Evolutionary conservation across 192 early-diverging fungal species (phyloP), one percentile per base, ranked within the genome.

Genomic region (Geranomyces variabilis): DNA sequence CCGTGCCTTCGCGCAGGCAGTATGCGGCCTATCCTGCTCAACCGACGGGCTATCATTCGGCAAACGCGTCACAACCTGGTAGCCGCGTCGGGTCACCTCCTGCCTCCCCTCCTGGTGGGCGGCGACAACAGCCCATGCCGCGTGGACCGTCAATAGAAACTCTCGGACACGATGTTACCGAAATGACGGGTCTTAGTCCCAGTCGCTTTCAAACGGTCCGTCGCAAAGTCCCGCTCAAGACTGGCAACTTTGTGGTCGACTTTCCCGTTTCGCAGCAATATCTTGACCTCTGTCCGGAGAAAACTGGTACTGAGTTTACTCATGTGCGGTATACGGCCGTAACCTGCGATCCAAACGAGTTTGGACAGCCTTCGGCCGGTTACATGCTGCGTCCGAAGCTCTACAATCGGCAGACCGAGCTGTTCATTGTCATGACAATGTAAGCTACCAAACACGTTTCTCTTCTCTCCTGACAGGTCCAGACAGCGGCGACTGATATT

Each of bases 381-480:
- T 94, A 91, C 73, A 81, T 75, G 17, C 75, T 94, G 28, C 65
- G 92, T 22, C 94, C 82, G 47, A 74, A 82, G 48, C 76, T 89
- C 43, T 75, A 85, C 67, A 80, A 84, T 29, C 81, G 93, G 62
- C 69, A 90, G 46, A 95, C 90, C 4, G 94, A 94, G 80, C 78
- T 97, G 41, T 93, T 94, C 64, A 90, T 96, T 66, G 93, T 96
- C 59, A 85, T 97, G 74, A 96, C 94, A 47, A 96, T 96, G 93
- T 94, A 90, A 22, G 33, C 17, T 43, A 55, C 6, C 21, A 55
- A 24, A 55, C 4, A 19, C 46, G 46, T 12, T 19, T 47, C 12
- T 19, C 46, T 47, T n/a, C n/a, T n/a, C n/a, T n/a, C n/a, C n/a
- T n/a, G n/a, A n/a, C n/a, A n/a, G n/a, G n/a, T n/a, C n/a, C n/a